Evolutionary conservation across 1,139 yeast species (phyloP), one percentile per base, ranked within the genome.

Genomic region (Protomyces lactucae-debilis): DNA sequence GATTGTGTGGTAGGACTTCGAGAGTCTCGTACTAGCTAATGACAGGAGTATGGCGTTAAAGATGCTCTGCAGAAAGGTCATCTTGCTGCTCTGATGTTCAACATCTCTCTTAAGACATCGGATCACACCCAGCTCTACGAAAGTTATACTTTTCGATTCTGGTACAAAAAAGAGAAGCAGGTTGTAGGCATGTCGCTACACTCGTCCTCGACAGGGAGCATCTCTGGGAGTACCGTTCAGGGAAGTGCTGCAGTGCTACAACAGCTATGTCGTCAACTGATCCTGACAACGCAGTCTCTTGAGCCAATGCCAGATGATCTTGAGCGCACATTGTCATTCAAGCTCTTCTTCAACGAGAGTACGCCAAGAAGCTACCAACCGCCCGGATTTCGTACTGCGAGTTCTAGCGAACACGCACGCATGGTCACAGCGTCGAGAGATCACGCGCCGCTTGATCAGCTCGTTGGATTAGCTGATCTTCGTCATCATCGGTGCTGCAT

Each of bases 311-410:
- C 86, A 0, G 66, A 64, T 14, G 59, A 59, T 14, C 66, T 73
- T 1, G 74, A 78, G 59, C 77, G 82, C 63, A 78, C 69, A 61
- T 69, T 82, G 45, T 75, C 81, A 0, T 76, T 84, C 75, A 76
- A 82, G 66, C 72, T 84, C 61, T 66, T 82, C 67, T 83, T 79
- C 69, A 82, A 79, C 66, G 82, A 81, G 3, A 66, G 63, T 1
- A 78, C 83, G 45, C 85, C 86, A 1, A 60, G 65, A 0, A 73
- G 75, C 43, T 83, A 80, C 68, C 84, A 82, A 68, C 85, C 86
- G 0, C 74, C 75, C 0, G 70, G 76, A 23, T 83, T 83, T 68
- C 75, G 72, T 63, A 84, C 82, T 69, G 80, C 82, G 3, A 71
- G 56, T 2, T 36, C 80, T 0, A 67, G 70, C 56, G 77, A 75